Evolutionary conservation across 2,329 filamentous ascomycete genomes (phyloP).

Genomic region (Cladophialophora chaetospira): DNA sequence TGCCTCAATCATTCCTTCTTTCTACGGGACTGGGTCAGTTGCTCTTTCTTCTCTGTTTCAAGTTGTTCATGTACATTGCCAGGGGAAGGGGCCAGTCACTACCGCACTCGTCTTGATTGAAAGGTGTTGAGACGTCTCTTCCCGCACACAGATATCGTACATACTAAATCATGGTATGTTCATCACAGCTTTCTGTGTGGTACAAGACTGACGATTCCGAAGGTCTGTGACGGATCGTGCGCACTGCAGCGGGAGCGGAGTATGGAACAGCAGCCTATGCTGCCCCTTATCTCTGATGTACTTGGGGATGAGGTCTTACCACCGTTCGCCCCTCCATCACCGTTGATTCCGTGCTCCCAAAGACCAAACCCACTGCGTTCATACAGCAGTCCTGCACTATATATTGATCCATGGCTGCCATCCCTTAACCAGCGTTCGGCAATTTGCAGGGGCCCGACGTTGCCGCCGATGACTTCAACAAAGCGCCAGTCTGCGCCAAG

Average conservation of each 20-base stretch:
- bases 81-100: background rate
- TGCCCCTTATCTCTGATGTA: constrained; percentile 18
- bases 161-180: no score
- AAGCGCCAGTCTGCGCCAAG: background rate
- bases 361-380: background rate
- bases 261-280: background rate
- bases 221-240: background rate
- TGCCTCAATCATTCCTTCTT: background rate
- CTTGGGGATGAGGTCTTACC: background rate
- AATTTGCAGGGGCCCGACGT: background rate
- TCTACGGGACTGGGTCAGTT: background rate
- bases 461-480: background rate
- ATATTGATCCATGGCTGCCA: background rate
- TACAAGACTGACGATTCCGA: background rate
- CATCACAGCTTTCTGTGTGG: no score
- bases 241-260: background rate
- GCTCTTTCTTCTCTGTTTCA: background rate
- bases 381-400: constrained; percentile 4
- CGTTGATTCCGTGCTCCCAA: background rate
- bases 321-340: background rate
- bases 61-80: background rate
- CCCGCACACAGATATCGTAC: no score
- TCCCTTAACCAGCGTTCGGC: background rate
- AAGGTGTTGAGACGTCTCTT: no score
- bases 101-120: no score